phyloP scores from a whole-genome alignment of 2,329 filamentous ascomycete genomes.

The Penicillium digitatum region DNA sequence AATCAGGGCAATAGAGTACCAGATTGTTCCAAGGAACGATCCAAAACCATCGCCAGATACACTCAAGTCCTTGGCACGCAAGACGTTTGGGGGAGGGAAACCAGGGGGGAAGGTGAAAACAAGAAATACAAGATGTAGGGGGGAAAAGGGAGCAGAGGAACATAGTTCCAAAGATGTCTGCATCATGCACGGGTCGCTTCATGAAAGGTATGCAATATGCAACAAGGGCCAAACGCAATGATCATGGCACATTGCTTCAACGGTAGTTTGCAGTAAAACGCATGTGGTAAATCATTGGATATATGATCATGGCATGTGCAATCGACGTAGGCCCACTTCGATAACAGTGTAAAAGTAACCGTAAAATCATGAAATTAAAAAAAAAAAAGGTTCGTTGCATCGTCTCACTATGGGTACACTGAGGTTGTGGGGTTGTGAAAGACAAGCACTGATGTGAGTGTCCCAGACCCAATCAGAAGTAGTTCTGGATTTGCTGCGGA shows the following conservation, averaged over 20 bases:
- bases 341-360: slow-evolving; percentile 24
- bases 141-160: slow-evolving; percentile 4
- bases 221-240: slow-evolving; percentile 19
- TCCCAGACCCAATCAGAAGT: slow-evolving; percentile 28
- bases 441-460: slow-evolving; percentile 18
- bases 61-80: neutral
- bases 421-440: slow-evolving; percentile 22
- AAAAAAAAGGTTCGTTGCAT: slow-evolving; percentile 27
- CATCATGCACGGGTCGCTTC: slow-evolving; percentile 15
- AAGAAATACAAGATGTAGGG: slow-evolving; percentile 2
- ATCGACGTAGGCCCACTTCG: slow-evolving; percentile 20
- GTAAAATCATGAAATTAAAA: slow-evolving; percentile 27
- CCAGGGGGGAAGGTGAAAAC: neutral
- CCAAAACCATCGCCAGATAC: neutral
- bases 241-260: slow-evolving; percentile 24
- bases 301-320: slow-evolving; percentile 20
- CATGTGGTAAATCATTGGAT: slow-evolving; percentile 13
- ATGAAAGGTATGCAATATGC: slow-evolving; percentile 19
- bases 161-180: slow-evolving; percentile 12
- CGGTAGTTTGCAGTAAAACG: slow-evolving; percentile 15
- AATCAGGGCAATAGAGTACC: neutral
- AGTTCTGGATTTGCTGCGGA: slow-evolving; percentile 32
- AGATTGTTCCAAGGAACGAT: slow-evolving; percentile 1
- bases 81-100: neutral
- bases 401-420: slow-evolving; percentile 40